A percentile compares a stretch with the other conserved stretches of the same genome.
These are phyloP conservation scores for Stagonosporopsis tanaceti DNA, from an alignment of 2,329 filamentous ascomycete genomes.

Conservation along the genomic window DNA sequence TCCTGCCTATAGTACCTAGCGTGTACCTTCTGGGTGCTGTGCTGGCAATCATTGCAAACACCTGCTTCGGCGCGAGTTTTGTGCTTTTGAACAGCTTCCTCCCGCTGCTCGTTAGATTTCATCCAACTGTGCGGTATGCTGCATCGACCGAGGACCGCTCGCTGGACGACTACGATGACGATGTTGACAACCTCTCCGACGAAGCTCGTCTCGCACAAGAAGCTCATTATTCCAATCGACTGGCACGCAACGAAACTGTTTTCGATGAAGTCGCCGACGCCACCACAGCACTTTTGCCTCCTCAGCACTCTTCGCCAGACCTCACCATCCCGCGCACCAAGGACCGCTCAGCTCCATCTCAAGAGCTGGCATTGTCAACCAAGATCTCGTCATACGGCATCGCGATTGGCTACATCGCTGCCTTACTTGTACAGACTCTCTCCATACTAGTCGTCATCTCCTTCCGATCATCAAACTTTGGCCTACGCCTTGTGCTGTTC, in stretches of 20 bases:
- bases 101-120: conserved; percentile 86
- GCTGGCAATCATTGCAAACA: conserved; percentile 89
- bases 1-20: conserved; percentile 77
- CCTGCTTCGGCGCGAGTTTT: conserved; percentile 92
- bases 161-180: conserved; percentile 42
- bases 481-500: conserved; percentile 85
- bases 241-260: conserved; percentile 35
- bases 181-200: conserved; percentile 27
- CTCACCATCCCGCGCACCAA: conserved; percentile 41
- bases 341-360: conserved; percentile 58
- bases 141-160: conserved; percentile 31
- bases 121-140: conserved; percentile 65
- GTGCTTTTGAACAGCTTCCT: conserved; percentile 95
- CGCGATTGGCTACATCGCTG: conserved; percentile 90
- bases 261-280: conserved; percentile 43
- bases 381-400: conserved; percentile 92
- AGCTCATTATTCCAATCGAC: conserved; percentile 39
- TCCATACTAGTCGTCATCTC: conserved; percentile 75
- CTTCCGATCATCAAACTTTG: conserved; percentile 77
- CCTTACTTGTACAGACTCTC: conserved; percentile 81
- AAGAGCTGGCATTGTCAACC: conserved; percentile 82
- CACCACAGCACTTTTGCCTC: conserved; percentile 49
- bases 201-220: conserved; percentile 33
- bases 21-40: conserved; percentile 83
- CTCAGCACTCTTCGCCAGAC: conserved; percentile 31